phyloP scores from a whole-genome alignment of 129 eudicot genomes.

The Flaveria brownii region DNA sequence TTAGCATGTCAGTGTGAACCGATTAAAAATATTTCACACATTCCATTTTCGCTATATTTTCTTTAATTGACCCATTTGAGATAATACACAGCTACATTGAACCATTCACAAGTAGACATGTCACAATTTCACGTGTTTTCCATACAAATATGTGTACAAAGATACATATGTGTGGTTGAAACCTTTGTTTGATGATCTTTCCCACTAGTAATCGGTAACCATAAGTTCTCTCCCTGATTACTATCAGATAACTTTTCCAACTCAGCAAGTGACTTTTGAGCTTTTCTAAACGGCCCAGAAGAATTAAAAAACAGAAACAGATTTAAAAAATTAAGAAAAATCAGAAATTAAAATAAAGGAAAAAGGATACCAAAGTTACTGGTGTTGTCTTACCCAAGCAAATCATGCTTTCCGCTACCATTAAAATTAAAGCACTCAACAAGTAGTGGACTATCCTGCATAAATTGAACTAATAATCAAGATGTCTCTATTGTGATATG shows the following conservation, averaged over 20 bases:
- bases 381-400: slow-evolving; percentile 66
- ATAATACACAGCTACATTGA: not conserved
- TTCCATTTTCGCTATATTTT: not conserved
- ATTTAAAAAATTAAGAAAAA: slow-evolving; percentile 21
- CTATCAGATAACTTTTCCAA: slow-evolving; percentile 55
- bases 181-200: slow-evolving; percentile 71
- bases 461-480: slow-evolving; percentile 22
- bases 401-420: slow-evolving; percentile 80
- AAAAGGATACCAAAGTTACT: slow-evolving; percentile 17
- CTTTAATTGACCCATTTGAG: slow-evolving; percentile 7
- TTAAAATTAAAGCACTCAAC: slow-evolving; percentile 89
- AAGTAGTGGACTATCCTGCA: slow-evolving; percentile 84
- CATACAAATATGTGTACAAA: slow-evolving; percentile 5
- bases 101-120: not conserved
- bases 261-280: slow-evolving; percentile 70
- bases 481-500: not conserved
- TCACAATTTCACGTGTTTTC: slow-evolving; percentile 1
- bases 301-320: slow-evolving; percentile 16
- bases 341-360: slow-evolving; percentile 6
- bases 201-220: slow-evolving; percentile 50
- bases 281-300: slow-evolving; percentile 48
- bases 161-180: slow-evolving; percentile 24
- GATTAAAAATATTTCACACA: not conserved
- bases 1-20: not conserved
- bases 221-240: slow-evolving; percentile 55